Conservation (phyloP, 164 flowering plant genomes). For the Houttuynia cordata region DNA sequence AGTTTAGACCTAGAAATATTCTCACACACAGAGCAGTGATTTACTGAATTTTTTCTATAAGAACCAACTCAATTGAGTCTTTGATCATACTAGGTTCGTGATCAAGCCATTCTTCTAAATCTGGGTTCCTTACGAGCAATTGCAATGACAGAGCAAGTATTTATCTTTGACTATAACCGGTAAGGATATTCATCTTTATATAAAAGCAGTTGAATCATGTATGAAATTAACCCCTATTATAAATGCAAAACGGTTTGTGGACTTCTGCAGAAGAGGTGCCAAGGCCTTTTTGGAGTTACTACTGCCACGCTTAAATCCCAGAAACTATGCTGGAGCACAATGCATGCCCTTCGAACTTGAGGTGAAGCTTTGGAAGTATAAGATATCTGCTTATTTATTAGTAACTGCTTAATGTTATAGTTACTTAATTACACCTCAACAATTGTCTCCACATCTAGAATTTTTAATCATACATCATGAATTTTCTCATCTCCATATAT, state of each 20-base stretch:
- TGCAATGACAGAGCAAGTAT: slow-evolving; percentile 78
- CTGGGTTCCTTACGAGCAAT: slow-evolving; percentile 84
- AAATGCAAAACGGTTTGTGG: neutral
- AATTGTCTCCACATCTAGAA: too few relatives aligned
- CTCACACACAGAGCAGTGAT: too few relatives aligned
- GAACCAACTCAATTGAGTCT: neutral
- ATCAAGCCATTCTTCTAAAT: slow-evolving; percentile 81
- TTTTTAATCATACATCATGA: too few relatives aligned
- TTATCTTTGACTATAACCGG: slow-evolving; percentile 82
- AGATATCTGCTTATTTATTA: neutral
- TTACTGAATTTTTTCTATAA: neutral
- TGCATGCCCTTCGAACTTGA: slow-evolving; percentile 94
- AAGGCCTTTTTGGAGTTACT: slow-evolving; percentile 77
- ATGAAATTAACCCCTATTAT: neutral
- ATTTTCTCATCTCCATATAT: too few relatives aligned
- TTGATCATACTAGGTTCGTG: slow-evolving; percentile 56
- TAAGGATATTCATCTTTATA: slow-evolving; percentile 12
- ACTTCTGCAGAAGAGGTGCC: slow-evolving; percentile 55
- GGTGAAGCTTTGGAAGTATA: slow-evolving; percentile 23
- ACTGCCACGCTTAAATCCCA: slow-evolving; percentile 81
- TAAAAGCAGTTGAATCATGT: neutral
- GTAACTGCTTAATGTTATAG: too few relatives aligned
- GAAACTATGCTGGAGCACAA: slow-evolving; percentile 54
- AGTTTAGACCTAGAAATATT: neutral
- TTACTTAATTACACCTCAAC: too few relatives aligned